phyloP scores from a whole-genome alignment of 2,329 filamentous ascomycete species.

The Fonsecaea nubica region DNA sequence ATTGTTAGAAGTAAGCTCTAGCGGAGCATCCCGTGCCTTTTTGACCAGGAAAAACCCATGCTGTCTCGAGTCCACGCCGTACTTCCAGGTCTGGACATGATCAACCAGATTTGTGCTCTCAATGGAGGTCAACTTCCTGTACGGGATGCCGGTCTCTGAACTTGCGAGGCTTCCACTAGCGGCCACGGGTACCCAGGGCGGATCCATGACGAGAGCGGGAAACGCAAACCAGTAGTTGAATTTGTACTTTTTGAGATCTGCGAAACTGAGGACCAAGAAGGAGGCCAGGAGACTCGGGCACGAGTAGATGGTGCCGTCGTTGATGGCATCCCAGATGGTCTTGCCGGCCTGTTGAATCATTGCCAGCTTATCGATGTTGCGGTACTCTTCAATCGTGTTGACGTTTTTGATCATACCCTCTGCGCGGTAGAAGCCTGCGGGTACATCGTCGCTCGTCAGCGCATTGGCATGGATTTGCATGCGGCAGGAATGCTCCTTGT shows the following conservation, averaged over 20 bases:
- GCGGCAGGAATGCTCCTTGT: constrained; percentile 77
- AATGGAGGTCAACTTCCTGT: constrained; percentile 61
- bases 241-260: constrained; percentile 95
- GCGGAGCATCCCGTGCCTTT: constrained; percentile 58
- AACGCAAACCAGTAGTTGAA: constrained; percentile 99
- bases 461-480: constrained; percentile 92
- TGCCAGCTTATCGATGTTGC: constrained; percentile 76
- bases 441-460: constrained; percentile 78
- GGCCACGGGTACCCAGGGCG: constrained; percentile 72
- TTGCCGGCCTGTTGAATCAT: constrained; percentile 79
- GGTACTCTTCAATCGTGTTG: constrained; percentile 95
- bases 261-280: constrained; percentile 88
- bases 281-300: constrained; percentile 89
- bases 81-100: constrained; percentile 84
- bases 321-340: constrained; percentile 97
- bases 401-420: constrained; percentile 96
- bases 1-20: constrained; percentile 24
- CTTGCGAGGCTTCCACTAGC: constrained; percentile 37
- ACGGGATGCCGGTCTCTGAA: constrained; percentile 28
- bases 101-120: constrained; percentile 84
- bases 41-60: constrained; percentile 97
- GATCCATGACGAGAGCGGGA: constrained; percentile 87
- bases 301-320: constrained; percentile 94
- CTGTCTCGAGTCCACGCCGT: constrained; percentile 79
- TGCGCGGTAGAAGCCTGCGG: constrained; percentile 75